Base-by-base conservation (phyloP, 257 asterid species). In the Paraleonurus japonicus region DNA sequence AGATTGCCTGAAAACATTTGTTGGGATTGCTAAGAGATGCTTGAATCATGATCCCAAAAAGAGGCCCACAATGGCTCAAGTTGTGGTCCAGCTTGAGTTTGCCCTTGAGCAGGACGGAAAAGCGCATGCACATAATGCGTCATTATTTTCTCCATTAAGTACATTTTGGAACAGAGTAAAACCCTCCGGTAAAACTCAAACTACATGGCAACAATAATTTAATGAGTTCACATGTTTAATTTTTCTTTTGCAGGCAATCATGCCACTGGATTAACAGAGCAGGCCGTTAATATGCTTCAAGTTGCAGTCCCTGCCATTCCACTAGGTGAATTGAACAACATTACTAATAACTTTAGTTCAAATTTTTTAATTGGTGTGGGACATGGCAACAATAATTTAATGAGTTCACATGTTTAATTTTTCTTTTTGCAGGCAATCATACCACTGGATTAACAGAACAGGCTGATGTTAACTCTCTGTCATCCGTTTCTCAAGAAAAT, bases 231-330 rank as follows among this genome's bases (percentile, higher is more conserved):
- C n/a, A n/a, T n/a, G n/a, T n/a, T n/a, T n/a, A n/a, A n/a, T n/a
- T n/a, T n/a, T n/a, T n/a, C n/a, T n/a, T n/a, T 62, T 63, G 76
- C 73, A 39, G 82, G 57, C n/a, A 28, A 50, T 75, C 55, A 3
- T 28, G 19, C 50, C 75, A 41, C 57, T 51, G 72, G 54, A 63
- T 16, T 47, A 39, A 55, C 67, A 12, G 10, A 37, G 5, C 30
- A 35, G 32, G 5, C n/a, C 7, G 15, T 39, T 60, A 37, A 62
- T 2, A 8, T 65, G 69, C 72, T 24, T 27, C 61, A 57, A 2
- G 75, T 61, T 4, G 4, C 32, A 43, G 72, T 45, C 71, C 0
- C 41, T 54, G 65, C 63, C 71, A 73, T 76, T 58, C 74, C 76
- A 63, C 15, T 72, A 12, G 50, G 39, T 61, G 78, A 73, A 65